Evolutionary conservation across 1,284 basidiomycete genomes (phyloP), one percentile per base, ranked within the genome.

Genomic region (Moesziomyces sp.): DNA sequence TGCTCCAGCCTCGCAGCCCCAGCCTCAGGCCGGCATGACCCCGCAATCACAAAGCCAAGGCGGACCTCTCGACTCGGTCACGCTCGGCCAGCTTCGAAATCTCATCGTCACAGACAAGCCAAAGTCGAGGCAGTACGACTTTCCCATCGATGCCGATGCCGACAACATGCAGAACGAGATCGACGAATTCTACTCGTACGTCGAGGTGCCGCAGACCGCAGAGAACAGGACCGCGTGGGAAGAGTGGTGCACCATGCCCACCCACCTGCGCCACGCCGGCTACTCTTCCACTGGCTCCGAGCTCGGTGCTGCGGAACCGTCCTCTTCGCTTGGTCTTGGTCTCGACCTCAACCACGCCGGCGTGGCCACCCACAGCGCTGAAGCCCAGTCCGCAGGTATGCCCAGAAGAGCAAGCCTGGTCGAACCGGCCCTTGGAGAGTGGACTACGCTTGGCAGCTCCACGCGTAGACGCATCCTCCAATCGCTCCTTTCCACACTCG

Each of bases 151-250:
- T 24, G 83, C 84, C 28, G 96, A 99, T 83, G 93, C 96, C 79
- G 94, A 98, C 85, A 93, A 92, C 18, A 90, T 97, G 46, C 91
- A 95, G 87, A 92, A 93, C 78, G 97, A 98, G 85, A 91, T 99
- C 48, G 93, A 98, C 73, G 97, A 99, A 85, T 98, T 99, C 86
- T 99, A 97, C 86, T 94, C 94, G 26, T 99, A 97, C 86, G 91
- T 96, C 61, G 96, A 99, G 86, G 93, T 94, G 87, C 90, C 91
- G 0, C 92, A 94, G 83, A 90, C 95, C 16, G 89, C 90, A 3
- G 93, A 95, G 87, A 94, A 94, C 83, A 86, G 93, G 67, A 91
- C 90, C 78, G 91, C 91, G 46, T 98, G 94, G 91, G 89, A 91
- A 79, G 91, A 91, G 51, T 83, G 82, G 82, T 77, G 76, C 52